Base-by-base conservation (phyloP, 306 rosid genomes). In the Casuarina glauca region DNA sequence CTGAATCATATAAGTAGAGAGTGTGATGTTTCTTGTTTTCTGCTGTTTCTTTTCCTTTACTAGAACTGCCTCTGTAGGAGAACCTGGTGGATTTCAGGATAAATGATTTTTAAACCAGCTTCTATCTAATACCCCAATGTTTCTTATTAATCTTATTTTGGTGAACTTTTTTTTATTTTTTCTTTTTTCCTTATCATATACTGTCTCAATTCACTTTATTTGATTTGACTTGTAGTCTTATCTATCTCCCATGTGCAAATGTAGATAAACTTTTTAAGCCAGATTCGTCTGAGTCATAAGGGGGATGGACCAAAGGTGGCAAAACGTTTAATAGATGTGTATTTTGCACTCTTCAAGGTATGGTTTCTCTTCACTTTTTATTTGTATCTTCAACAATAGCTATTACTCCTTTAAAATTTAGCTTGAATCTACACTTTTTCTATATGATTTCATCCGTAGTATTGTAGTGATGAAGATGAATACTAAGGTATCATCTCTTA, bases 241-340 rank as follows among this genome's bases (percentile, higher is more conserved):
- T 63, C 73, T 41, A 69, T 70, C 60, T 75, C 67, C 74, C 81
- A 38, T 73, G 17, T 78, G 55, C 73, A 4, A 58, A 67, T 87
- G 69, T 81, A 95, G 99, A 90, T 95, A 51, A 95, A 95, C 80
- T 95, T 93, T 84, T 85, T 95, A 89, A 93, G 97, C 84, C 97
- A 95, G 90, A 87, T 91, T 57, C 96, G 91, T 50, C 96, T 93
- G 6, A 82, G 90, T 50, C 88, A 82, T 70, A 91, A 79, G 80
- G 96, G 93, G 84, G 97, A 95, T 78, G 99, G 99, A 72, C 96
- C 99, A 38, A 93, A 86, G 78, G 97, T 93, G 80, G 99, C 99
- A 10, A 95, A 95, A 89, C 93, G 91, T 53, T 86, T 95, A 41
- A 84, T 95, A 60, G 97, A 93, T 74, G 96, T 95, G 5, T 95